A percentile compares a stretch with the other conserved stretches of the same genome.
Conservation (phyloP, 2,329 filamentous ascomycete species). For the Fusarium sp. region DNA sequence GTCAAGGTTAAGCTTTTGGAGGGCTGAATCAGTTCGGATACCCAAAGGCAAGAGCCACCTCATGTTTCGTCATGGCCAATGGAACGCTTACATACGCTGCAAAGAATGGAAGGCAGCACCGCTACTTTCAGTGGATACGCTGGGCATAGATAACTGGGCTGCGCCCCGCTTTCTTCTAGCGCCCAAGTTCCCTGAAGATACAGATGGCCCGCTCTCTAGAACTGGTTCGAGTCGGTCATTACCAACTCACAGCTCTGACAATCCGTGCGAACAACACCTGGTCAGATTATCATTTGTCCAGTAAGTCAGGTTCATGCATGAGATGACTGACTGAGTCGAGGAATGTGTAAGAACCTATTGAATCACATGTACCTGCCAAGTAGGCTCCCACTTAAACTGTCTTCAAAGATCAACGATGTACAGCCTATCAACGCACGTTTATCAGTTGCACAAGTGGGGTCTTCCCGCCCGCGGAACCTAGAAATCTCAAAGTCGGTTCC, state of each 20-base stretch:
- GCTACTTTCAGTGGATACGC: slow-evolving; percentile 41
- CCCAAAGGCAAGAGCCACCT: slow-evolving; percentile 35
- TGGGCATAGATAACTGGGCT: slow-evolving; percentile 16
- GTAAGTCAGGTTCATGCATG: neutral
- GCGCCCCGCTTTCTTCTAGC: slow-evolving; percentile 42
- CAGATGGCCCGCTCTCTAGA: neutral
- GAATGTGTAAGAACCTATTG: neutral
- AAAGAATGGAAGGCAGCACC: slow-evolving; percentile 46
- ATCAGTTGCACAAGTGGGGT: slow-evolving; percentile 18
- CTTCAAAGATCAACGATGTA: neutral
- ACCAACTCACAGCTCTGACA: neutral
- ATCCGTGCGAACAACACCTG: neutral
- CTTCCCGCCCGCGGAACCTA: slow-evolving; percentile 29
- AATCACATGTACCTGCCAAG: neutral
- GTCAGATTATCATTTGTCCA: neutral
- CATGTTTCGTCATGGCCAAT: slow-evolving; percentile 50
- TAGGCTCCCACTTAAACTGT: slow-evolving; percentile 2
- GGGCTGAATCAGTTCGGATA: slow-evolving; percentile 34
- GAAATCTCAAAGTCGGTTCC: slow-evolving; percentile 29
- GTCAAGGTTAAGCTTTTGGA: slow-evolving; percentile 26
- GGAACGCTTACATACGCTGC: slow-evolving; percentile 41
- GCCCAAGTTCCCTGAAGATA: slow-evolving; percentile 21
- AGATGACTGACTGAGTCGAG: neutral
- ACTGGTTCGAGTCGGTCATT: neutral
- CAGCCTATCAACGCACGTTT: slow-evolving; percentile 18